These are phyloP conservation scores for Hyphopichia pseudoburtonii DNA, from an alignment of 1,139 yeast species.

Conservation along the genomic window DNA sequence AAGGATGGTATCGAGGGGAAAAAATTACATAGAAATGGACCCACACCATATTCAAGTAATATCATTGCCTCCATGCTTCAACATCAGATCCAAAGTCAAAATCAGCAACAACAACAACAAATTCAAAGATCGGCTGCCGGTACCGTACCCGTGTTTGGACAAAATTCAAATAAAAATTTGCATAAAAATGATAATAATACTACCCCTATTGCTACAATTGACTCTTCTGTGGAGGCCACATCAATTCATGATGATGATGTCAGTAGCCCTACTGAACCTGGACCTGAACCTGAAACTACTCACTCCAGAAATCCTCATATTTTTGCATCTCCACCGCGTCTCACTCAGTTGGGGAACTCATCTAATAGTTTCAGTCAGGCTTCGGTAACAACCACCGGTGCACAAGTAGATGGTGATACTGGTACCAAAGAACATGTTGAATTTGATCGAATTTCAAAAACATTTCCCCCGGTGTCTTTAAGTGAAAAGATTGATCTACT, in stretches of 20 bases:
- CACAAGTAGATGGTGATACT: constrained; percentile 29
- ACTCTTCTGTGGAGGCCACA: too few relatives aligned
- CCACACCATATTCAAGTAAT: constrained; percentile 35
- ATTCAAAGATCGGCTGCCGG: too few relatives aligned
- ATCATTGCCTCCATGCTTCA: constrained; percentile 34
- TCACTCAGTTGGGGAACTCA: too few relatives aligned
- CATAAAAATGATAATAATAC: too few relatives aligned
- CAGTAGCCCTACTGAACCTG: too few relatives aligned
- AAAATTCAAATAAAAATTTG: too few relatives aligned
- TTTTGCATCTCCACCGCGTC: too few relatives aligned
- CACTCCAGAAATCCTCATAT: too few relatives aligned
- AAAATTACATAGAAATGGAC: constrained; percentile 47
- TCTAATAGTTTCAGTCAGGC: constrained; percentile 18
- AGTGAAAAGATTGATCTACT: constrained; percentile 31
- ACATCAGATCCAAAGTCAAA: constrained; percentile 5
- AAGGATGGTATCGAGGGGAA: constrained; percentile 73
- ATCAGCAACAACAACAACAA: background rate
- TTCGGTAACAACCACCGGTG: constrained; percentile 32
- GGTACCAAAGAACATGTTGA: constrained; percentile 13
- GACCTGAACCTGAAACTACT: too few relatives aligned
- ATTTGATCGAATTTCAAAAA: constrained; percentile 6
- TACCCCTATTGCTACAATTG: too few relatives aligned
- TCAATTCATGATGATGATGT: too few relatives aligned
- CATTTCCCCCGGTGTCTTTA: constrained; percentile 27
- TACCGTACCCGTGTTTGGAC: too few relatives aligned